phyloP scores from a whole-genome alignment of 495 filamentous ascomycete genomes.

The Sordaria brevicollis region DNA sequence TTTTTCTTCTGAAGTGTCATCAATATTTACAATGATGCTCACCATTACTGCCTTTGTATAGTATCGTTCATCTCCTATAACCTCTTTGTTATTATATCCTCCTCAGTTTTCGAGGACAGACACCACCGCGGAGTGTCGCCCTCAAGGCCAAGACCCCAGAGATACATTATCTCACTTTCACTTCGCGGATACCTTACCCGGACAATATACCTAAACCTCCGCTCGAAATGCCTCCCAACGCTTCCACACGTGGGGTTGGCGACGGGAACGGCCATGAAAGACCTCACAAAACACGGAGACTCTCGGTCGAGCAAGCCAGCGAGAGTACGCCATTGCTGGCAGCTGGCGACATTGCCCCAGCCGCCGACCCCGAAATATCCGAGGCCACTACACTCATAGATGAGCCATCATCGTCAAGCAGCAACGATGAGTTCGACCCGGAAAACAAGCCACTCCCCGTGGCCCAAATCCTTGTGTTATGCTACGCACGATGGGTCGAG shows the following conservation, averaged over 20 bases:
- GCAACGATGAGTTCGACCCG: constrained; percentile 9
- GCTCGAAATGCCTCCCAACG: not conserved
- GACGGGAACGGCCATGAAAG: not conserved
- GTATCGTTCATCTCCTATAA: not conserved
- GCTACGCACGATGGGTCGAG: constrained; percentile 59
- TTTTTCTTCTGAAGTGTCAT: not conserved
- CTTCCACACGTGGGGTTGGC: not conserved
- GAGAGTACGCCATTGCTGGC: constrained; percentile 30
- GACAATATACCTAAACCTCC: not conserved
- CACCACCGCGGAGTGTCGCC: not conserved
- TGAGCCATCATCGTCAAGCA: not conserved
- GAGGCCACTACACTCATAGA: constrained; percentile 2
- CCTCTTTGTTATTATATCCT: not conserved
- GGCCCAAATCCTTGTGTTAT: constrained; percentile 52
- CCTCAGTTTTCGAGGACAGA: not conserved
- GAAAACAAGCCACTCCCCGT: constrained; percentile 41
- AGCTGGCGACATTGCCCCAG: constrained; percentile 6
- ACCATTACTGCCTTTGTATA: not conserved
- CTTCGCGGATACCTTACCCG: not conserved
- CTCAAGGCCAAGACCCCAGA: not conserved
- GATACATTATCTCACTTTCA: not conserved
- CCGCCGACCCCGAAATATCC: constrained; percentile 7
- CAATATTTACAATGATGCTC: not conserved
- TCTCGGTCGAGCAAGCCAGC: constrained; percentile 1
- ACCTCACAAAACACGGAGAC: not conserved